Evolutionary conservation across 768 basidiomycete genomes (phyloP).

Genomic region (Boletus subcaerulescens): DNA sequence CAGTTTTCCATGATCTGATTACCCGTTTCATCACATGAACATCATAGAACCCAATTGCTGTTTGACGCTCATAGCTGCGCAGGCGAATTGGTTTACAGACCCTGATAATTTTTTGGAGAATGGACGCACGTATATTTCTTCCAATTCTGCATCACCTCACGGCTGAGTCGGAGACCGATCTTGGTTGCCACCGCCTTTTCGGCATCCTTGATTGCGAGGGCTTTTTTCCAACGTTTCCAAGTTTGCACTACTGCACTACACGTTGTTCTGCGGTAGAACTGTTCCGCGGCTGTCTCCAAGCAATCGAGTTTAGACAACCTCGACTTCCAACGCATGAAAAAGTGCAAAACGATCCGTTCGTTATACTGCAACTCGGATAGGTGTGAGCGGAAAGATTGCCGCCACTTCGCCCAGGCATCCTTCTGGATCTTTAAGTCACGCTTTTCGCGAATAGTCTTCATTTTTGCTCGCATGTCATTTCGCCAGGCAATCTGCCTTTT

Average conservation of each 20-base stretch:
- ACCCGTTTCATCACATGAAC: constrained; percentile 42
- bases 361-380: constrained; percentile 52
- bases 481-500: constrained; percentile 61
- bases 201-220: constrained; percentile 40
- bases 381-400: constrained; percentile 49
- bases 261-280: constrained; percentile 39
- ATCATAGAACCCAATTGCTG: constrained; percentile 44
- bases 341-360: constrained; percentile 41
- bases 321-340: constrained; percentile 53
- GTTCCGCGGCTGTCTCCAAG: constrained; percentile 50
- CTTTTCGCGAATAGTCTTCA: constrained; percentile 58
- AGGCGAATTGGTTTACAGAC: constrained; percentile 3
- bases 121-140: constrained; percentile 49
- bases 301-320: constrained; percentile 39
- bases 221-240: constrained; percentile 60
- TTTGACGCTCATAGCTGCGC: constrained; percentile 42
- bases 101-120: background rate
- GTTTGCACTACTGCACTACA: constrained; percentile 36
- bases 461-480: constrained; percentile 66
- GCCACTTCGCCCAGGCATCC: constrained; percentile 68
- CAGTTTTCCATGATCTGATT: constrained; percentile 55
- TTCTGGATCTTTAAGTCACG: constrained; percentile 51
- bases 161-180: constrained; percentile 48
- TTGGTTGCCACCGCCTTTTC: constrained; percentile 45
- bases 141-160: constrained; percentile 53